These are phyloP conservation scores for Amyloporia xantha DNA, from an alignment of 768 basidiomycete genomes.

Conservation along the genomic window DNA sequence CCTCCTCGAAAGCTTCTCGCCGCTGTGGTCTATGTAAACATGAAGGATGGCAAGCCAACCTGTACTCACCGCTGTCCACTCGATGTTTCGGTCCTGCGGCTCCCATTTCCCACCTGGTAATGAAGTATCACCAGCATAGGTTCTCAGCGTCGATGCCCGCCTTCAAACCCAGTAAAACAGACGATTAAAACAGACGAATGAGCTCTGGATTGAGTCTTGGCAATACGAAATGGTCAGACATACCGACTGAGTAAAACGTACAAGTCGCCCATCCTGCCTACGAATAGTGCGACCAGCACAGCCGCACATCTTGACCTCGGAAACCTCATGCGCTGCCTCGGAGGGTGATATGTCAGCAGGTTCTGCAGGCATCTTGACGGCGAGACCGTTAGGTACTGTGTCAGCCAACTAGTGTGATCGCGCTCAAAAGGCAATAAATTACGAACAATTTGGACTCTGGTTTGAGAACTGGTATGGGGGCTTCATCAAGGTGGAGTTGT, in stretches of 20 bases:
- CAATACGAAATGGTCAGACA: conserved; percentile 18
- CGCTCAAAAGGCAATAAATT: not conserved
- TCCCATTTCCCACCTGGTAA: conserved; percentile 85
- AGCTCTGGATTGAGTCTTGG: too few species aligned
- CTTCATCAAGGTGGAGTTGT: conserved; percentile 31
- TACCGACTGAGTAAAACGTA: conserved; percentile 82
- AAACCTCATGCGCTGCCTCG: conserved; percentile 29
- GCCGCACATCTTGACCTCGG: conserved; percentile 63
- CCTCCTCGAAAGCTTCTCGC: conserved; percentile 89
- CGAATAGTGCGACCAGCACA: conserved; percentile 79
- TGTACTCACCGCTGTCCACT: conserved; percentile 70
- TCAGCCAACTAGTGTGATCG: not conserved
- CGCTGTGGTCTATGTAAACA: conserved; percentile 38
- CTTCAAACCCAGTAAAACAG: conserved; percentile 31
- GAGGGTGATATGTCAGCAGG: conserved; percentile 41
- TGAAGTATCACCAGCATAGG: conserved; percentile 85
- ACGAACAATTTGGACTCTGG: conserved; percentile 43
- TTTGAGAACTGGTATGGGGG: conserved; percentile 41
- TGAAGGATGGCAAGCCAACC: conserved; percentile 1
- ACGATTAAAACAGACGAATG: not conserved
- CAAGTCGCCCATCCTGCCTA: conserved; percentile 76
- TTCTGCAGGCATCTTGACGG: conserved; percentile 48
- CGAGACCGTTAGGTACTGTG: not conserved
- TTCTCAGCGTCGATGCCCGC: conserved; percentile 62
- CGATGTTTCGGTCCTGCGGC: conserved; percentile 53